These are phyloP conservation scores for Hortiboletus flavorubellus DNA, from an alignment of 768 basidiomycete species.

Conservation along the genomic window DNA sequence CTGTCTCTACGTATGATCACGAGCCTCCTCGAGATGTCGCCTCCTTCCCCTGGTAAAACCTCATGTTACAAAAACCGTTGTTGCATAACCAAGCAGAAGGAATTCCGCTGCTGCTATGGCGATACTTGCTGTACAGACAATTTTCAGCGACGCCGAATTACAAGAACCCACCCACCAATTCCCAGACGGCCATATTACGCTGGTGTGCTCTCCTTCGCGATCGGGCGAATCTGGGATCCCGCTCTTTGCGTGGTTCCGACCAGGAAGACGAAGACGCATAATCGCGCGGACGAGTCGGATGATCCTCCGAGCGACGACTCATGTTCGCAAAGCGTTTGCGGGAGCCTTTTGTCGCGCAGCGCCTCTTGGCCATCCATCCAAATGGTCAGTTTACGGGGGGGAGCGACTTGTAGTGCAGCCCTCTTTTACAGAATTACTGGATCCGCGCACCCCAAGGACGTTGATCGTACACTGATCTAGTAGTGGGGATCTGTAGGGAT, in stretches of 20 bases:
- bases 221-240: constrained; percentile 26
- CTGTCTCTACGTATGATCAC: constrained; percentile 22
- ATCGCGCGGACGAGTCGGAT: neutral
- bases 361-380: constrained; percentile 22
- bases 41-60: constrained; percentile 12
- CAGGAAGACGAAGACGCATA: neutral
- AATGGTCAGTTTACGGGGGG: constrained; percentile 22
- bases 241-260: constrained; percentile 8
- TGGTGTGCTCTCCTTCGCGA: constrained; percentile 2
- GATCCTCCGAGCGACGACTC: constrained; percentile 2
- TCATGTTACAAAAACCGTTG: constrained; percentile 25
- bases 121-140: constrained; percentile 33
- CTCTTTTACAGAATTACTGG: constrained; percentile 8
- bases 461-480: constrained; percentile 19
- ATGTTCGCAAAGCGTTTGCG: constrained; percentile 15
- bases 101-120: constrained; percentile 27
- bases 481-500: neutral
- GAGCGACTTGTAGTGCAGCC: constrained; percentile 23
- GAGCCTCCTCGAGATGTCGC: constrained; percentile 18
- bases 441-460: constrained; percentile 19
- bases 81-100: constrained; percentile 12
- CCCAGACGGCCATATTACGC: neutral
- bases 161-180: constrained; percentile 18
- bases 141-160: constrained; percentile 28
- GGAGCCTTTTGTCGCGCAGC: constrained; percentile 21